Evolutionary conservation across 2,329 filamentous ascomycete species (phyloP).

Genomic region (Albifimbria verrucaria): DNA sequence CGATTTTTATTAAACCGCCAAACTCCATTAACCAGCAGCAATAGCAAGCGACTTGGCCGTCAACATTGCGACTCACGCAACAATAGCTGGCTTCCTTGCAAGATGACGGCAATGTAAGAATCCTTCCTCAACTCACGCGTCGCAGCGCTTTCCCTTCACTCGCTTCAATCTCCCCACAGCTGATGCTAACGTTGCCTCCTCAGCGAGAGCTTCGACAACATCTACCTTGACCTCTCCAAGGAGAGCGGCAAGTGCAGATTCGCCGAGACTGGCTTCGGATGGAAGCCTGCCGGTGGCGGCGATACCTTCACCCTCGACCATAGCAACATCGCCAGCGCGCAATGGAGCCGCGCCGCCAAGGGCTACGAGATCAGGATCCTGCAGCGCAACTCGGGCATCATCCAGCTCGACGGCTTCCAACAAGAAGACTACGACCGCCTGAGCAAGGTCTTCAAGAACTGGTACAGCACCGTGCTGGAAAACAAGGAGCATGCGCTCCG

Average conservation of each 20-base stretch:
- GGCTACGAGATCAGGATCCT: constrained; percentile 93
- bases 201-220: constrained; percentile 93
- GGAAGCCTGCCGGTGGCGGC: constrained; percentile 84
- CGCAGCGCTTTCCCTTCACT: not conserved
- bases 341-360: constrained; percentile 91
- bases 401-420: constrained; percentile 93
- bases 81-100: constrained; percentile 5
- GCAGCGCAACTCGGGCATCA: constrained; percentile 76
- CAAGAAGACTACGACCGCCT: constrained; percentile 93
- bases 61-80: not conserved
- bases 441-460: constrained; percentile 92
- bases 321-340: constrained; percentile 78
- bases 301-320: constrained; percentile 93
- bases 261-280: constrained; percentile 89
- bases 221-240: constrained; percentile 93
- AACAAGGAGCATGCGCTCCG: constrained; percentile 90
- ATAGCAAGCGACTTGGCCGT: not conserved
- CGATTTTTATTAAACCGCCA: not conserved
- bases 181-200: constrained; percentile 4
- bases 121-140: not conserved
- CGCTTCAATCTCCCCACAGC: constrained; percentile 5
- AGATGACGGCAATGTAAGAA: constrained; percentile 37
- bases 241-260: constrained; percentile 91
- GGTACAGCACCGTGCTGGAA: constrained; percentile 93
- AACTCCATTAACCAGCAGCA: not conserved